phyloP scores from a whole-genome alignment of 2,329 filamentous ascomycete species.

The Polychaeton citri region DNA sequence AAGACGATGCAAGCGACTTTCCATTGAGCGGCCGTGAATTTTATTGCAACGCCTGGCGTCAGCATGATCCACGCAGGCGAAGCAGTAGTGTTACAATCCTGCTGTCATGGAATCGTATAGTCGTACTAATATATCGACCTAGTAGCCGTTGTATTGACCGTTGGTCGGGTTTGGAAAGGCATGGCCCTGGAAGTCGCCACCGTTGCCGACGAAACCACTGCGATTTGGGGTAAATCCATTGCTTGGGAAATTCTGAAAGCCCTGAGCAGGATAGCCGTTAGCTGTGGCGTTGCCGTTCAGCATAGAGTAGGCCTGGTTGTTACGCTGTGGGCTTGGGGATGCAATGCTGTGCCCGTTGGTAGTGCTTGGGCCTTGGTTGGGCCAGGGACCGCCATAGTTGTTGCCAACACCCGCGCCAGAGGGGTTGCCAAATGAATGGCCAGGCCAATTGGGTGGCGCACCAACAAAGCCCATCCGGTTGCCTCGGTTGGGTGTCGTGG shows the following conservation, averaged over 20 bases:
- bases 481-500: constrained; percentile 8
- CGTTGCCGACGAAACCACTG: background rate
- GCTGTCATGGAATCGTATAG: background rate
- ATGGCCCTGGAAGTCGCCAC: background rate
- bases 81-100: background rate
- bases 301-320: constrained; percentile 9
- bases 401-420: background rate
- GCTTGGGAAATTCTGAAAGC: background rate
- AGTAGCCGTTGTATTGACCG: background rate
- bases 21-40: too few relatives aligned
- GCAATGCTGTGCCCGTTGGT: constrained; percentile 8
- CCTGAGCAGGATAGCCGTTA: background rate
- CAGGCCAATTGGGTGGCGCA: constrained; percentile 9
- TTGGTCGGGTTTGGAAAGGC: background rate
- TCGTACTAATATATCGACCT: background rate
- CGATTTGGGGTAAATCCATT: background rate
- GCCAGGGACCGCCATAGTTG: constrained; percentile 2
- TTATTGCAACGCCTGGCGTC: too few relatives aligned
- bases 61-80: background rate
- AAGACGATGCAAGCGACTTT: too few relatives aligned
- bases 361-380: constrained; percentile 3
- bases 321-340: constrained; percentile 18
- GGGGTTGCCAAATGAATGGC: constrained; percentile 1
- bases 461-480: constrained; percentile 18
- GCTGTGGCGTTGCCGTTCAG: constrained; percentile 4